Percentiles rank a stretch among this genome's conserved stretches.
phyloP scores from a whole-genome alignment of 805 yeast genomes.

The Kluyveromyces aestuarii region DNA sequence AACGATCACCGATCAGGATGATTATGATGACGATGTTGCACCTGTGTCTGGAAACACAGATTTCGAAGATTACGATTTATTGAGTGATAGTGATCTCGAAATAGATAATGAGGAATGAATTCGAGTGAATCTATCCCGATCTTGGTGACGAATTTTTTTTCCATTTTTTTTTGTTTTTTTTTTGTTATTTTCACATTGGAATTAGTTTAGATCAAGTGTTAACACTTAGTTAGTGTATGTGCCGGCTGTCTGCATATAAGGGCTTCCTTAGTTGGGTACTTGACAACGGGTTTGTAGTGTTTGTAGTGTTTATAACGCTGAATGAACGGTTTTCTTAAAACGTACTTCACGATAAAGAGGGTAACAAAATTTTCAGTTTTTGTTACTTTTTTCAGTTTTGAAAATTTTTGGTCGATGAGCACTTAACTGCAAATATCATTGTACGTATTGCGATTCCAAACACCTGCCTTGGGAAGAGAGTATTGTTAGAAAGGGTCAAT shows the following conservation, averaged over 20 bases:
- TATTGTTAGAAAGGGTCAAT: not conserved
- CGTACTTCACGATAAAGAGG: not conserved
- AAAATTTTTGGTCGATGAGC: slow-evolving; percentile 2
- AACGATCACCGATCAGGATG: slow-evolving; percentile 14
- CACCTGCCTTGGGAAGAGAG: not conserved
- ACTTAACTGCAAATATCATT: too few relatives aligned
- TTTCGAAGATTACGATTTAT: slow-evolving; percentile 20
- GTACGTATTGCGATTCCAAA: not conserved
- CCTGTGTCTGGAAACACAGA: slow-evolving; percentile 5
- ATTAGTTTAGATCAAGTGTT: not conserved
- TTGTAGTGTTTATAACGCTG: not conserved
- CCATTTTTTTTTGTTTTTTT: not conserved
- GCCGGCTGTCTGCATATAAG: too few relatives aligned
- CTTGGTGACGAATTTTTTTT: not conserved
- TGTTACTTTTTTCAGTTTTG: not conserved
- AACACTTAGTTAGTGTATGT: too few relatives aligned
- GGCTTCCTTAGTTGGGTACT: too few relatives aligned
- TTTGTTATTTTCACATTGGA: too few relatives aligned
- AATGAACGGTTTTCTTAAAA: not conserved
- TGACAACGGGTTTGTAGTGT: not conserved
- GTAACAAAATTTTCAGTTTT: not conserved
- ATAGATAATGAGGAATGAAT: too few relatives aligned
- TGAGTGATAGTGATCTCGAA: slow-evolving; percentile 19
- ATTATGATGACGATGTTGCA: slow-evolving; percentile 3
- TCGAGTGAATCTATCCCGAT: not conserved